Percentiles rank a stretch among this genome's conserved stretches.
Conservation (phyloP, 2,329 filamentous ascomycete genomes). For the Ophiosphaerella korrae region DNA sequence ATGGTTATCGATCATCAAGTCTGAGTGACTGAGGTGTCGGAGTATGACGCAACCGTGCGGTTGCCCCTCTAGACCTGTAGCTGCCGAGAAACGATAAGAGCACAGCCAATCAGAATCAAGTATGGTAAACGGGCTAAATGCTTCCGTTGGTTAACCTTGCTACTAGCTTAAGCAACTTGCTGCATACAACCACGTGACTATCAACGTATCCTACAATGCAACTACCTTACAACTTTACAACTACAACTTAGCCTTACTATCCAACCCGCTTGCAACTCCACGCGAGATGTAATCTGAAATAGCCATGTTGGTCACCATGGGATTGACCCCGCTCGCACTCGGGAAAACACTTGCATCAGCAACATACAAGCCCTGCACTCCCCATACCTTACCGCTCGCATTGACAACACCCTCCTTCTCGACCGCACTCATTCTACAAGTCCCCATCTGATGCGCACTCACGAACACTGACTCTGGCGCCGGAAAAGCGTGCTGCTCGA, state of each 20-base stretch:
- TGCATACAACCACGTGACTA: no score
- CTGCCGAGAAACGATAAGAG: neutral
- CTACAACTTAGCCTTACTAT: slow-evolving; percentile 21
- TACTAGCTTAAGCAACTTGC: no score
- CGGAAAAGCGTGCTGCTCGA: slow-evolving; percentile 58
- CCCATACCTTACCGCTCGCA: slow-evolving; percentile 62
- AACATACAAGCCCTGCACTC: slow-evolving; percentile 67
- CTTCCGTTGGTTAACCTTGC: no score
- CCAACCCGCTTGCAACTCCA: slow-evolving; percentile 33
- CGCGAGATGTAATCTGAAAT: slow-evolving; percentile 46
- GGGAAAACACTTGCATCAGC: slow-evolving; percentile 78
- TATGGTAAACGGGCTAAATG: no score
- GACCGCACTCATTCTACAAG: slow-evolving; percentile 69
- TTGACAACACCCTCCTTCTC: slow-evolving; percentile 53
- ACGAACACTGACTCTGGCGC: slow-evolving; percentile 60
- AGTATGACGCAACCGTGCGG: neutral
- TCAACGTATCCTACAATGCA: no score
- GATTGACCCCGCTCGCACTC: slow-evolving; percentile 77
- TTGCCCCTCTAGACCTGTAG: neutral
- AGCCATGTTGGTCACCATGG: slow-evolving; percentile 77
- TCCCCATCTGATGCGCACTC: slow-evolving; percentile 84
- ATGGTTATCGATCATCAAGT: neutral
- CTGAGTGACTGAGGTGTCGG: neutral
- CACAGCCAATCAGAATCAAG: neutral
- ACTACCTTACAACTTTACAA: no score